phyloP scores from a whole-genome alignment of 1,284 basidiomycete species.

The Ustilago xerochloae region DNA sequence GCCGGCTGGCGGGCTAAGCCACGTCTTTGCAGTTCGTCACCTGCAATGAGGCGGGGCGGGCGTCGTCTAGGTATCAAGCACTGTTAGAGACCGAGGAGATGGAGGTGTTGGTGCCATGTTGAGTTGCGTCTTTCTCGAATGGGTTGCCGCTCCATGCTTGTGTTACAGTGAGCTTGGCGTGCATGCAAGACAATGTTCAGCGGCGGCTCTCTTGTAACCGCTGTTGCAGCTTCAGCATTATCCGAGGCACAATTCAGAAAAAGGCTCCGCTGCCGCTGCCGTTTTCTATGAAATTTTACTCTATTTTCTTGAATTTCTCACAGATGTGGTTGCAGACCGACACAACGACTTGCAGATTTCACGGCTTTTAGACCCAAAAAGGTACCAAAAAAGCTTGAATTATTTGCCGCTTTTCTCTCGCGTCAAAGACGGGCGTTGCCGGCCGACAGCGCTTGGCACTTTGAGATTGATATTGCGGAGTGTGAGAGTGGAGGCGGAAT shows the following conservation, averaged over 20 bases:
- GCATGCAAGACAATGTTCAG: too few relatives aligned
- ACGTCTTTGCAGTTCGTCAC: background rate
- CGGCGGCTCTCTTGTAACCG: conserved; percentile 2
- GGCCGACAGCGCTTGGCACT: conserved; percentile 1
- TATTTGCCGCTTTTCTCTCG: background rate
- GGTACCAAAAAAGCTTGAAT: background rate
- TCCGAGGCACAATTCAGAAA: background rate
- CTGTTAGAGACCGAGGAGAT: background rate
- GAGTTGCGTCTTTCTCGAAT: too few relatives aligned
- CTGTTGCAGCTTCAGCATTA: background rate
- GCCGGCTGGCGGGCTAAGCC: background rate
- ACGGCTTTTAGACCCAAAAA: background rate
- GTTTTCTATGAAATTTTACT: too few relatives aligned
- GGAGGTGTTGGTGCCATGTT: background rate
- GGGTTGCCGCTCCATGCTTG: too few relatives aligned
- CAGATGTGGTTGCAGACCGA: background rate
- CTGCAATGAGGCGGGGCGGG: too few relatives aligned
- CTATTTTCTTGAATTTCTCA: background rate
- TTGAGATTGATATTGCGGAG: background rate
- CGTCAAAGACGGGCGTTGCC: background rate
- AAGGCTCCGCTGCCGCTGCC: too few relatives aligned
- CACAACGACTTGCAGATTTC: background rate
- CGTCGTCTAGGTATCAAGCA: too few relatives aligned
- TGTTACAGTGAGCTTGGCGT: too few relatives aligned
- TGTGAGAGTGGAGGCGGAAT: background rate